Conservation (phyloP, 2,329 filamentous ascomycete species). For the Davidsoniella neocaledoniae region DNA sequence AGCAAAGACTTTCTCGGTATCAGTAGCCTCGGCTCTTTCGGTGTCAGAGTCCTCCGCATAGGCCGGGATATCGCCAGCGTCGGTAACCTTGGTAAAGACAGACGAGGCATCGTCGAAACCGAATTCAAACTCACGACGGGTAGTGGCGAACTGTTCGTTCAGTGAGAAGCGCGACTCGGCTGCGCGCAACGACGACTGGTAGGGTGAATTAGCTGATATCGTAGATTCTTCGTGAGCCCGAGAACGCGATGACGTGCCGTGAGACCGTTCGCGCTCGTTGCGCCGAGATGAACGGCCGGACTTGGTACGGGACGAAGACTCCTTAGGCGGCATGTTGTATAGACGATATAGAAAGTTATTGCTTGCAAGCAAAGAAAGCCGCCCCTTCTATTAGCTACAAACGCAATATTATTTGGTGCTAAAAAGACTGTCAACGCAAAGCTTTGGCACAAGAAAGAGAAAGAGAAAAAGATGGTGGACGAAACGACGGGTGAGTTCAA, state of each 20-base stretch:
- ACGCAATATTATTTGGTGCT: too few species aligned
- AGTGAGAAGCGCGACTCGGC: slow-evolving; percentile 29
- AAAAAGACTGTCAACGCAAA: too few species aligned
- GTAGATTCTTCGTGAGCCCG: slow-evolving; percentile 3
- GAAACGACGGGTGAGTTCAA: too few species aligned
- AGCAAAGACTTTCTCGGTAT: slow-evolving; percentile 5
- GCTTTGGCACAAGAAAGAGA: background rate
- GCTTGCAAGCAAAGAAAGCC: too few species aligned
- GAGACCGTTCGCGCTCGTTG: slow-evolving; percentile 12
- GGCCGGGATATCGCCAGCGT: slow-evolving; percentile 8
- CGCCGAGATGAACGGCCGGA: slow-evolving; percentile 10
- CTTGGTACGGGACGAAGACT: slow-evolving; percentile 8
- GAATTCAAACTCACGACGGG: slow-evolving; percentile 29
- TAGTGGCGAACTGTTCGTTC: slow-evolving; percentile 31
- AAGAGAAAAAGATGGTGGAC: background rate
- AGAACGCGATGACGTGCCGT: slow-evolving; percentile 8
- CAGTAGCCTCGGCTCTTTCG: slow-evolving; percentile 11
- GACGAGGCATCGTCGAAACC: slow-evolving; percentile 32
- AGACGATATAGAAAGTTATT: background rate
- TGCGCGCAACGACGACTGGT: slow-evolving; percentile 17
- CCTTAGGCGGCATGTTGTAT: slow-evolving; percentile 7
- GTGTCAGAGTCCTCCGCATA: slow-evolving; percentile 14
- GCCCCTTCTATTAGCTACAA: too few species aligned
- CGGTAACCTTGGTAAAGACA: slow-evolving; percentile 21
- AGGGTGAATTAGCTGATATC: slow-evolving; percentile 14